Conservation (phyloP, 2,329 filamentous ascomycete genomes). For the Microdochium nivale region DNA sequence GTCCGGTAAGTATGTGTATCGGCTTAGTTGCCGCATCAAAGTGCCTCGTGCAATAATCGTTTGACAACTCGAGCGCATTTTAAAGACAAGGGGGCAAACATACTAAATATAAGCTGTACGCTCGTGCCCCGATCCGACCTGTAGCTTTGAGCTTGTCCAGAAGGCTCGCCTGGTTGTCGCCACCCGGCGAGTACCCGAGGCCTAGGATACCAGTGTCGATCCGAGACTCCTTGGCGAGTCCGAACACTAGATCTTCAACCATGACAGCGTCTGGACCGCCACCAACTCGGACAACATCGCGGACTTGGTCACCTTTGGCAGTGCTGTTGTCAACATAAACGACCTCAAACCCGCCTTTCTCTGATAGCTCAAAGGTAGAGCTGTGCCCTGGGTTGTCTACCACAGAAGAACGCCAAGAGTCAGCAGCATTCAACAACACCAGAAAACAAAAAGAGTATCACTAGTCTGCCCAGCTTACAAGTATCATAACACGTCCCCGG, state of each 20-base stretch:
- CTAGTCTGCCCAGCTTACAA: not conserved
- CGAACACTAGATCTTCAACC: conserved; percentile 45
- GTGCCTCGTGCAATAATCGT: too few species aligned
- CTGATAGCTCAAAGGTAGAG: not conserved
- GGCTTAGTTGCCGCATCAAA: too few species aligned
- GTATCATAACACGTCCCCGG: not conserved
- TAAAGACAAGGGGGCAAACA: conserved; percentile 6
- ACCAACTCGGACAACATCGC: conserved; percentile 42
- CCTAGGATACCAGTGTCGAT: conserved; percentile 50
- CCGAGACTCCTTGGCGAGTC: conserved; percentile 38
- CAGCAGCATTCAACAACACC: too few species aligned
- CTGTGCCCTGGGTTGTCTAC: not conserved
- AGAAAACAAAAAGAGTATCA: too few species aligned
- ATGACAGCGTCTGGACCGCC: conserved; percentile 27
- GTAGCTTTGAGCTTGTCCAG: conserved; percentile 56
- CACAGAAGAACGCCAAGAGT: not conserved
- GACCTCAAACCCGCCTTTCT: not conserved
- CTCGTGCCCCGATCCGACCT: conserved; percentile 51
- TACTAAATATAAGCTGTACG: conserved; percentile 60
- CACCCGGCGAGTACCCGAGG: conserved; percentile 45
- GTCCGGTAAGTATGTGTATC: too few species aligned
- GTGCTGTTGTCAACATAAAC: not conserved
- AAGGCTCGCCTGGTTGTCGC: conserved; percentile 42
- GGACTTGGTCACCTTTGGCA: conserved; percentile 12
- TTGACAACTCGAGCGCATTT: not conserved